Conservation (phyloP, 2,329 filamentous ascomycete genomes). For the Akanthomyces dipterigenus region DNA sequence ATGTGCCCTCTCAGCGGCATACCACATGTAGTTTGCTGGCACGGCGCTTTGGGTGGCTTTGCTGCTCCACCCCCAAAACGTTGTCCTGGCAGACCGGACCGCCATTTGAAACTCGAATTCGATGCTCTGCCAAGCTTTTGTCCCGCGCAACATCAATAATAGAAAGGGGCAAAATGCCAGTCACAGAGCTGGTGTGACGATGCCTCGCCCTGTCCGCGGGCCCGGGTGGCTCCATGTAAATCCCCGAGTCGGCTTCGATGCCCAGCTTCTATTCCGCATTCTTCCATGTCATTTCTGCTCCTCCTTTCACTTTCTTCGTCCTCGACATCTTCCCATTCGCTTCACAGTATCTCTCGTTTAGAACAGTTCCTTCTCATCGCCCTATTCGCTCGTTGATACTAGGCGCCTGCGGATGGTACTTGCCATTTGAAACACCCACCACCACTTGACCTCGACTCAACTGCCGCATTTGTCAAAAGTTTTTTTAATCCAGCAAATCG, state of each 20-base stretch:
- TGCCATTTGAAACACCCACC: not conserved
- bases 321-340: not conserved
- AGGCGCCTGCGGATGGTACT: not conserved
- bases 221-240: not conserved
- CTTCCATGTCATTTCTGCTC: not conserved
- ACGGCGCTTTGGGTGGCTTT: not conserved
- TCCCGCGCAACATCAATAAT: not conserved
- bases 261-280: not conserved
- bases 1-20: not conserved
- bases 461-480: not conserved
- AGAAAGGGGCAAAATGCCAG: not conserved
- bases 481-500: not conserved
- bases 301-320: not conserved
- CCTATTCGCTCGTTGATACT: not conserved
- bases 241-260: not conserved
- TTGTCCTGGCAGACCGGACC: not conserved
- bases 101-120: conserved; percentile 6
- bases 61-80: conserved; percentile 6
- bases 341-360: not conserved
- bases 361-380: not conserved
- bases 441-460: not conserved
- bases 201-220: not conserved
- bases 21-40: not conserved
- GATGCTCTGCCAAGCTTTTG: conserved; percentile 6
- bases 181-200: too few species aligned